A percentile compares a stretch with the other conserved stretches of the same genome.
phyloP scores from a whole-genome alignment of 352 stramenopile species.

The Aphanomyces invadans region DNA sequence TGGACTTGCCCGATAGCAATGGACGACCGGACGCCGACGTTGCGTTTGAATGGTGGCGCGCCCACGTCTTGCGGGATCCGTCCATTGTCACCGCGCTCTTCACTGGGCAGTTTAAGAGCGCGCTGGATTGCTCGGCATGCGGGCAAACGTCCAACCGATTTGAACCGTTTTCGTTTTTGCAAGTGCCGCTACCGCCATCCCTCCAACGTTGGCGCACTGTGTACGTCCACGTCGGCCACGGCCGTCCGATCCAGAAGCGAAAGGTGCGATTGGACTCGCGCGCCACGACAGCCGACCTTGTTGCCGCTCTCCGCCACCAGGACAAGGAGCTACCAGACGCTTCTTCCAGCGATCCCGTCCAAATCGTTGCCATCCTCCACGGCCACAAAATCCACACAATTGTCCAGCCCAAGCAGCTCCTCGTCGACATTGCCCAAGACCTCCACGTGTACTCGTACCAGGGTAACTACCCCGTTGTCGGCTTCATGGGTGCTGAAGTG shows the following conservation, averaged over 20 bases:
- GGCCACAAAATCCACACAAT: neutral
- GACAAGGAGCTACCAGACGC: neutral
- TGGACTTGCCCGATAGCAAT: conserved; percentile 89
- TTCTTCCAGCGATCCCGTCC: neutral
- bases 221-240: neutral
- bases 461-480: neutral
- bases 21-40: conserved; percentile 89
- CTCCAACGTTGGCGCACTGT: neutral
- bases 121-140: conserved; percentile 85
- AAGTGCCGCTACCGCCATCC: conserved; percentile 39
- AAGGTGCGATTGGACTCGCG: conserved; percentile 1
- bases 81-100: conserved; percentile 95
- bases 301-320: neutral
- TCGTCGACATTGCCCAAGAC: conserved; percentile 8
- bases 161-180: conserved; percentile 80
- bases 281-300: neutral
- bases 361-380: neutral
- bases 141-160: conserved; percentile 74
- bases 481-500: too few relatives aligned
- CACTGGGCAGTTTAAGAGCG: conserved; percentile 94
- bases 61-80: conserved; percentile 91
- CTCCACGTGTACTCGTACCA: neutral
- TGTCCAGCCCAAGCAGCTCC: conserved; percentile 3
- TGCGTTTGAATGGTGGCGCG: conserved; percentile 95
- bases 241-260: neutral